Base-by-base conservation (phyloP, 305 asterid genomes). In the Caryopteris hybrid region DNA sequence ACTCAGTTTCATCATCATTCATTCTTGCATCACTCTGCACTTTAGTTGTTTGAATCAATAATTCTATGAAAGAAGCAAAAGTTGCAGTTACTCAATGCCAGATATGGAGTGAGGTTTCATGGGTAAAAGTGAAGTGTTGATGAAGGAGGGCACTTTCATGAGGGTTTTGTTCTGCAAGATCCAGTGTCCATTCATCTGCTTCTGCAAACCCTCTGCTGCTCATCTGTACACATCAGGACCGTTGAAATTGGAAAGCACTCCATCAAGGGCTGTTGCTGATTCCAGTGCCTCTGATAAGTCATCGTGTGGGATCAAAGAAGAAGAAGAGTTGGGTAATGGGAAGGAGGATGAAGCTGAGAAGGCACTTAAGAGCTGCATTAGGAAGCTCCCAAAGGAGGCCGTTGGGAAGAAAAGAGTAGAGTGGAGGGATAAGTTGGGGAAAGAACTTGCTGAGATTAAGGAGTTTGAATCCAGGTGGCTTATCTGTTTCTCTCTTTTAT, bases 121-220 rank as follows among this genome's bases (percentile, higher is more conserved):
- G 25, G 23, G n/a, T 56, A 57, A 75, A 64, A 64, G 79, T 83
- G 84, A 75, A 47, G 52, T 50, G 73, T 73, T 78, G 84, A 88
- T 83, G 95, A 88, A 82, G 76, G 87, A 76, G 73, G 81, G 74
- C 53, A 69, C 79, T 80, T 91, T 86, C 74, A 88, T 85, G 95
- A 87, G 95, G 91, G 77, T 89, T 60, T 79, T 87, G 91, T 79
- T 87, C 68, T 88, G 96, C 85, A 88, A 91, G 84, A 85, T 91
- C 77, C 92, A 86, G 39, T 87, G 90, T 71, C 94, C 94, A 69
- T 78, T 85, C 65, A 73, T 91, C 76, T 91, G 97, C 77, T 85
- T 87, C 88, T 89, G 95, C 84, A 91, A 85, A 57, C 88, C 96
- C 66, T 80, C 96, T 79, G 87, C 93, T 65, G 76, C 92, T 79